Evolutionary conservation across 75 land plant species (phyloP).

Genomic region (Isoetes taiwanensis): DNA sequence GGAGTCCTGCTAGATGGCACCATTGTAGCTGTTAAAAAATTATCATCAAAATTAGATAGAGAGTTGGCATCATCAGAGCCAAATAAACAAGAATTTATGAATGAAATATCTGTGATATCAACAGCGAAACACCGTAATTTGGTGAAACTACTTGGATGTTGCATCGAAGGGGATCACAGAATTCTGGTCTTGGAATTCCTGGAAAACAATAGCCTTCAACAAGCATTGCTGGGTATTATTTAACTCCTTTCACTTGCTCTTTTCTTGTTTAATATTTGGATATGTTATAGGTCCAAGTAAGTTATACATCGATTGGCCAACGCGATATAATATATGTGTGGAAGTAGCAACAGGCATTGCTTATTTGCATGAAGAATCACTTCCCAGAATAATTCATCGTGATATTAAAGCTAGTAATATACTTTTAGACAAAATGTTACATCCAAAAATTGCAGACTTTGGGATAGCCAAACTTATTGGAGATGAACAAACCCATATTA

Average conservation of each 20-base stretch:
- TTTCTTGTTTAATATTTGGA: too few species aligned
- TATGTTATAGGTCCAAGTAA: neutral
- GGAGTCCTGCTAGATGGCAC: constrained; percentile 3
- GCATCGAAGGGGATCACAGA: constrained; percentile 11
- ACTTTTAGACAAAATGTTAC: neutral
- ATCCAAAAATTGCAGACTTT: constrained; percentile 6
- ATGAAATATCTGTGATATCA: constrained; percentile 14
- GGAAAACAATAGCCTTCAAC: constrained; percentile 11
- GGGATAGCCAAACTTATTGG: neutral
- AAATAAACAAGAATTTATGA: constrained; percentile 6
- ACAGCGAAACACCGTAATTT: constrained; percentile 16
- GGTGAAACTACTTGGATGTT: constrained; percentile 19
- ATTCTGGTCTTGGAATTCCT: constrained; percentile 19
- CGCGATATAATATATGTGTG: neutral
- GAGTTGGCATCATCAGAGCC: neutral
- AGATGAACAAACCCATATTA: neutral
- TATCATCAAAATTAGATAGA: constrained; percentile 2
- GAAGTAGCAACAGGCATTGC: neutral
- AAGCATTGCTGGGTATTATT: constrained; percentile 12
- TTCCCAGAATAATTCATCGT: neutral
- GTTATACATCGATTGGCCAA: neutral
- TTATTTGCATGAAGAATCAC: constrained; percentile 2
- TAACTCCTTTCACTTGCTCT: too few species aligned
- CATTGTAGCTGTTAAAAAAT: constrained; percentile 8
- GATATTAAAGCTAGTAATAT: constrained; percentile 1